These are phyloP conservation scores for Calocybe gangraenosa DNA, from an alignment of 768 basidiomycete genomes.

Conservation along the genomic window DNA sequence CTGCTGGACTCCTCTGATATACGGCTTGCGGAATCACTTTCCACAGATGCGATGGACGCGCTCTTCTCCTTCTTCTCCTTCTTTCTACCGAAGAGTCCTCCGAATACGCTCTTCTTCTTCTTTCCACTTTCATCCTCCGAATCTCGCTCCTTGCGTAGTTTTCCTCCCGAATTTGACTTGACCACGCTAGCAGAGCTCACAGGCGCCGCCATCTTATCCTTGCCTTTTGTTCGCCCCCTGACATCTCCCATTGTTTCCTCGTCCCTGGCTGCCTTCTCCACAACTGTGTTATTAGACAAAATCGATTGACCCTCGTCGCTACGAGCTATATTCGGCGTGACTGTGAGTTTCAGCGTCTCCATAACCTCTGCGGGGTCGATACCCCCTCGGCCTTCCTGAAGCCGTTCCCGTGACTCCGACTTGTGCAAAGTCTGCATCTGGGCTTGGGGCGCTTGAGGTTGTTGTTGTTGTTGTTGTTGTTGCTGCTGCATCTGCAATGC, in stretches of 20 bases:
- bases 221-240: slow-evolving; percentile 46
- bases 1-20: slow-evolving; percentile 64
- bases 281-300: slow-evolving; percentile 26
- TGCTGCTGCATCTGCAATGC: slow-evolving; percentile 29
- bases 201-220: slow-evolving; percentile 45
- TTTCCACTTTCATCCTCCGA: slow-evolving; percentile 37
- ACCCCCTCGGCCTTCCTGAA: slow-evolving; percentile 29
- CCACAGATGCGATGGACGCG: slow-evolving; percentile 42
- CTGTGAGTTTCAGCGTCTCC: slow-evolving; percentile 75
- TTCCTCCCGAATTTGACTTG: slow-evolving; percentile 28
- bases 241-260: slow-evolving; percentile 36
- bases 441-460: slow-evolving; percentile 20
- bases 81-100: slow-evolving; percentile 69
- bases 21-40: slow-evolving; percentile 39
- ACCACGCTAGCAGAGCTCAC: slow-evolving; percentile 38
- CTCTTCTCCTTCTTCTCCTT: slow-evolving; percentile 74
- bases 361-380: slow-evolving; percentile 65
- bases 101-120: slow-evolving; percentile 73
- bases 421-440: slow-evolving; percentile 32
- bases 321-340: slow-evolving; percentile 75
- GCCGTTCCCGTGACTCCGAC: slow-evolving; percentile 45
- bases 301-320: slow-evolving; percentile 38
- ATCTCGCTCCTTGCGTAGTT: slow-evolving; percentile 41
- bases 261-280: slow-evolving; percentile 32
- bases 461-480: slow-evolving; percentile 22